Percentiles rank a stretch among this genome's conserved stretches.
Evolutionary conservation across 1,139 yeast genomes (phyloP).

Genomic region (Geotrichum histeridarum): DNA sequence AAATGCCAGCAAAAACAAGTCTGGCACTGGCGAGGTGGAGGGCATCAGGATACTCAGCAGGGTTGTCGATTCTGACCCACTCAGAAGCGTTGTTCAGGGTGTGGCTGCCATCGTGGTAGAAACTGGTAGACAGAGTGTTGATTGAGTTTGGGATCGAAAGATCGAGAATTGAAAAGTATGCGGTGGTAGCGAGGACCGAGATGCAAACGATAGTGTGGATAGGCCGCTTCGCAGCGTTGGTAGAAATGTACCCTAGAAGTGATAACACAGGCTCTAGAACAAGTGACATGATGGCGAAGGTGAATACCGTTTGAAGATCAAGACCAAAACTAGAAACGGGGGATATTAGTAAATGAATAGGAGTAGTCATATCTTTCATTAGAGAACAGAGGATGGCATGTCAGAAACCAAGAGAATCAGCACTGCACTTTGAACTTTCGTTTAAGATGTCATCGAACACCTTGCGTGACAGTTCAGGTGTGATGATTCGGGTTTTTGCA

Average conservation of each 20-base stretch:
- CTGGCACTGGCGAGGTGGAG: slow-evolving; percentile 27
- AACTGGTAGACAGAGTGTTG: slow-evolving; percentile 28
- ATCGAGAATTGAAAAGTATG: slow-evolving; percentile 77
- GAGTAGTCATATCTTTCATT: no score
- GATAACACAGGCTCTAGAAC: slow-evolving; percentile 18
- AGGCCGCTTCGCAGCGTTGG: slow-evolving; percentile 73
- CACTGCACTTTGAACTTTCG: no score
- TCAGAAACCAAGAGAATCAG: no score
- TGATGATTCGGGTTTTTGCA: no score
- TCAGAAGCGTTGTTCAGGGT: slow-evolving; percentile 22
- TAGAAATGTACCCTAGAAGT: slow-evolving; percentile 43
- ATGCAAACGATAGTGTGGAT: slow-evolving; percentile 79
- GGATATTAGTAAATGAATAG: not conserved
- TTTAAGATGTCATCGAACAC: no score
- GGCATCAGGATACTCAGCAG: slow-evolving; percentile 38
- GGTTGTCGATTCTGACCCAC: slow-evolving; percentile 32
- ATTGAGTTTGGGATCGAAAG: slow-evolving; percentile 53
- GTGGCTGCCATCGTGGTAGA: slow-evolving; percentile 25
- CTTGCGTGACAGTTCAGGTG: no score
- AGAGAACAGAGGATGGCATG: no score
- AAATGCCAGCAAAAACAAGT: slow-evolving; percentile 26
- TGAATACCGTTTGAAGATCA: not conserved
- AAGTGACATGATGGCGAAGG: slow-evolving; percentile 10
- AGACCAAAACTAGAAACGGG: not conserved
- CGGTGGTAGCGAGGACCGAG: slow-evolving; percentile 70